Evolutionary conservation across 2,329 filamentous ascomycete species (phyloP).

Genomic region (Penicillium crustosum): DNA sequence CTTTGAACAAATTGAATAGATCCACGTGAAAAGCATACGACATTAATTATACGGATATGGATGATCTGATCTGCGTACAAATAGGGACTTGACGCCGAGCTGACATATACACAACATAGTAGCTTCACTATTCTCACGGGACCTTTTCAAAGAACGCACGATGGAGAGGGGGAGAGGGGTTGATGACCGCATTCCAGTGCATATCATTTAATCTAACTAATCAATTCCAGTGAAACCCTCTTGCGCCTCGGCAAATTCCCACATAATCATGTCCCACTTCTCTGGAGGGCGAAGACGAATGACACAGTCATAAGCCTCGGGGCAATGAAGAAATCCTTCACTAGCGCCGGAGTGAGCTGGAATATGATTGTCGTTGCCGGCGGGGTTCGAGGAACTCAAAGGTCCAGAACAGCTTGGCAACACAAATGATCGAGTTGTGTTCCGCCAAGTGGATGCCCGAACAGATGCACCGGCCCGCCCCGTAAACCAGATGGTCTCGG

Average conservation of each 20-base stretch:
- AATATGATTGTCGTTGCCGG: not conserved
- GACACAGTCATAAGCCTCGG: not conserved
- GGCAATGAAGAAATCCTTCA: not conserved
- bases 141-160: no score
- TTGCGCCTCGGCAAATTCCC: not conserved
- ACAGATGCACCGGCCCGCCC: not conserved
- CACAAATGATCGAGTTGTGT: not conserved
- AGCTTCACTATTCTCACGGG: not conserved
- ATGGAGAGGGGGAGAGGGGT: not conserved
- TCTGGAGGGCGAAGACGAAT: not conserved
- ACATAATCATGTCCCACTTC: not conserved
- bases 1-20: not conserved
- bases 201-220: not conserved
- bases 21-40: not conserved
- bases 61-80: not conserved
- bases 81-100: not conserved
- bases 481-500: not conserved
- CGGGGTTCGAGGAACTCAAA: not conserved
- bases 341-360: not conserved
- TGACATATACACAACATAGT: not conserved
- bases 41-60: not conserved
- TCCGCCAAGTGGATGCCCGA: constrained; percentile 4
- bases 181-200: not conserved
- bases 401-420: constrained; percentile 3
- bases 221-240: not conserved